phyloP scores from a whole-genome alignment of 495 filamentous ascomycete genomes.

The Lophiostoma macrostomum region DNA sequence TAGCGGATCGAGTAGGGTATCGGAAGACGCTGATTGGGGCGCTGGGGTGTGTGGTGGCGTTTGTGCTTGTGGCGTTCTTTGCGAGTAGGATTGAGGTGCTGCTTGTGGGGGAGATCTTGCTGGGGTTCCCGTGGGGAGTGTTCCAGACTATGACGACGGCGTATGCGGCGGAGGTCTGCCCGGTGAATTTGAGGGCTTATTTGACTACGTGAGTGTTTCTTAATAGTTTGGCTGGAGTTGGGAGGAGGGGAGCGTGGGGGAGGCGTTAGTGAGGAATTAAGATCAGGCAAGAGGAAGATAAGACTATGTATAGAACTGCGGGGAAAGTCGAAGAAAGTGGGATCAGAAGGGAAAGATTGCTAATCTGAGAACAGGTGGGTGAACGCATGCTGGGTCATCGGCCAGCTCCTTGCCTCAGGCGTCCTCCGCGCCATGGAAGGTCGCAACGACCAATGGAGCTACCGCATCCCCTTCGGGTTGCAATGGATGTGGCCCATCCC shows the following conservation, averaged over 20 bases:
- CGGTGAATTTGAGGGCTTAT: conserved; percentile 66
- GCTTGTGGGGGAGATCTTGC: conserved; percentile 69
- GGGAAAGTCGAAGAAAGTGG: too few relatives aligned
- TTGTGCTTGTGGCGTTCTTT: conserved; percentile 72
- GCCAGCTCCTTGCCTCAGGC: conserved; percentile 69
- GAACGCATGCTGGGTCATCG: conserved; percentile 77
- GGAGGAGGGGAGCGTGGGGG: not conserved
- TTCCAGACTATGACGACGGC: conserved; percentile 76
- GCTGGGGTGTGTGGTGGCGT: conserved; percentile 59
- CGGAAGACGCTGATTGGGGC: conserved; percentile 66
- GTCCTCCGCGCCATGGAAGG: conserved; percentile 64
- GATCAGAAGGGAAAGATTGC: too few relatives aligned
- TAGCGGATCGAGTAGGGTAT: conserved; percentile 75
- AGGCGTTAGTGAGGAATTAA: not conserved
- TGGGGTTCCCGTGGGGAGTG: conserved; percentile 75
- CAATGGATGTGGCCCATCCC: conserved; percentile 86
- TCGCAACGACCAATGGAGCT: conserved; percentile 59
- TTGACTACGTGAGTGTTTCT: conserved; percentile 52
- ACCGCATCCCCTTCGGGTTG: conserved; percentile 64
- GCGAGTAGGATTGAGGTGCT: conserved; percentile 64
- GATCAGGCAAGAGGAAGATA: too few relatives aligned
- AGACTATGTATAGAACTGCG: too few relatives aligned
- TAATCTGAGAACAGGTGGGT: too few relatives aligned
- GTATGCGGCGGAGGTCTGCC: conserved; percentile 77
- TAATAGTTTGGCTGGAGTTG: not conserved